Base-by-base conservation (phyloP, 129 eudicot species). In the Lonicera japonica region DNA sequence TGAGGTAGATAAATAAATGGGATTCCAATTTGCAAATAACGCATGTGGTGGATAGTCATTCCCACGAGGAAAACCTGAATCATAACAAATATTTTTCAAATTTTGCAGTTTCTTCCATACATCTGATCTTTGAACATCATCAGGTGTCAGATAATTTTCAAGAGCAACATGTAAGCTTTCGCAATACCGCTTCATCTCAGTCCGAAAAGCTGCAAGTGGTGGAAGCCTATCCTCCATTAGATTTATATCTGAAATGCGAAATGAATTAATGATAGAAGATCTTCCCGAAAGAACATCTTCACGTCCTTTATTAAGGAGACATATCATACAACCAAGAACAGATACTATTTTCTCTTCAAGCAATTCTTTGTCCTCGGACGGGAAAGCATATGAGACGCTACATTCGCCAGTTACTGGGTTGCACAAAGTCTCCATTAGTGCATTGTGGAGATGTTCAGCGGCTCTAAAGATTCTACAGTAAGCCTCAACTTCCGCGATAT, bases 401-500 rank as follows among this genome's bases (percentile, higher is more conserved):
- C 99, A 92, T 70, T 85, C 99, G 54, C 99, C 99, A 0, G 99
- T 92, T 19, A 82, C 22, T 13, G 99, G 99, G 66, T 92, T 86
- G 69, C 99, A 92, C 57, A 92, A 61, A 23, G 91, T 82, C 60
- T 88, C 82, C 99, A 92, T 92, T 67, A 92, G 67, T 63, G 96
- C 76, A 72, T 73, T 80, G 66, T 88, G 95, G 72, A 92, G 83
- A 58, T 76, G 68, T 75, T 92, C 99, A 24, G 99, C 95, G 54
- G 95, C 86, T 68, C 99, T 70, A 75, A 92, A 92, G 54, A 88
- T 92, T 79, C 99, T 78, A 68, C 99, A 92, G 68, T 92, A 92
- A 14, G 99, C 96, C 81, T 92, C 99, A 21, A 92, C 87, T 73
- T 92, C 99, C 1, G 99, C 99, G 45, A 92, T 88, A 73, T 92